These are phyloP conservation scores for Fusarium ambrosium DNA, from an alignment of 2,329 filamentous ascomycete genomes.

Conservation along the genomic window DNA sequence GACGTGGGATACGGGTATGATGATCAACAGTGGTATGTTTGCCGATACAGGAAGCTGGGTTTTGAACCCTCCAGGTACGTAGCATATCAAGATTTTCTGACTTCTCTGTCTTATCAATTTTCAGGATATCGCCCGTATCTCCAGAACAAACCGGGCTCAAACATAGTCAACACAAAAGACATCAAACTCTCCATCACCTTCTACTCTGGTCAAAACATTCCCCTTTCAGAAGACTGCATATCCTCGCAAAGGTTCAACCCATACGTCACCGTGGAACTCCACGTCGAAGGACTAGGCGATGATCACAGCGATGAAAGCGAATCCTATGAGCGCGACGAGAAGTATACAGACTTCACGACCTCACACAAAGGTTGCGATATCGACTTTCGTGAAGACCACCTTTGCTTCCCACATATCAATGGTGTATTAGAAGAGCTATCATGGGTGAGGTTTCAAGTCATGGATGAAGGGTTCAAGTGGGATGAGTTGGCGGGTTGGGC, in stretches of 20 bases:
- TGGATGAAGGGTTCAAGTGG: conserved; percentile 84
- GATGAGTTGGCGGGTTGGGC: conserved; percentile 90
- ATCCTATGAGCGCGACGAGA: conserved; percentile 56
- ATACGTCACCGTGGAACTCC: conserved; percentile 86
- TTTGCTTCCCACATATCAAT: conserved; percentile 69
- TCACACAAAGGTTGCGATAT: conserved; percentile 70
- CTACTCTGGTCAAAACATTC: conserved; percentile 81
- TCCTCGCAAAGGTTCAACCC: conserved; percentile 74
- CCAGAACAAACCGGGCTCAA: conserved; percentile 38
- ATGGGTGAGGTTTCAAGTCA: conserved; percentile 86
- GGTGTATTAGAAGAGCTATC: conserved; percentile 76
- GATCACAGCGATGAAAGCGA: conserved; percentile 56
- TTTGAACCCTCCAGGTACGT: conserved; percentile 79
- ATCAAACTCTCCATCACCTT: conserved; percentile 81
- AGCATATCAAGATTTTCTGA: no score
- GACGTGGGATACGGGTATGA: conserved; percentile 90
- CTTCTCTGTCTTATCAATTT: neutral
- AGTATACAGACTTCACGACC: conserved; percentile 71
- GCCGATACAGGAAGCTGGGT: conserved; percentile 84
- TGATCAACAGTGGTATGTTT: conserved; percentile 96
- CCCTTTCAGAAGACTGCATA: conserved; percentile 70
- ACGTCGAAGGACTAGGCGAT: conserved; percentile 76
- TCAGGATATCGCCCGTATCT: conserved; percentile 51
- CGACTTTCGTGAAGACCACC: conserved; percentile 71
- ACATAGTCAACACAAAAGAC: conserved; percentile 63